Evolutionary conservation across 192 early-diverging fungal species (phyloP).

Genomic region (Coemansia sp.): DNA sequence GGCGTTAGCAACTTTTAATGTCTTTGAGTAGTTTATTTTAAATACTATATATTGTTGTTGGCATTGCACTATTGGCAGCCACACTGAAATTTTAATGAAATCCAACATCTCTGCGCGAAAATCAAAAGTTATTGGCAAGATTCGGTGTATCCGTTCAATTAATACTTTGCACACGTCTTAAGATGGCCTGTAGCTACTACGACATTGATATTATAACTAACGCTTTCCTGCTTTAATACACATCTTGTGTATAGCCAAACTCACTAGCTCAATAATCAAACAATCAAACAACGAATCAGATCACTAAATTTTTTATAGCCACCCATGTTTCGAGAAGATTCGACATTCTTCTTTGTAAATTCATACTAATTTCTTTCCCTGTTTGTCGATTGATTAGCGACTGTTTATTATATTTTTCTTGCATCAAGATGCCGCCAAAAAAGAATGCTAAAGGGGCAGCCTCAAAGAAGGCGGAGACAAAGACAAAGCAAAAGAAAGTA

Average conservation of each 20-base stretch:
- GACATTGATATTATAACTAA: background rate
- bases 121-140: too few relatives aligned
- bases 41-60: too few relatives aligned
- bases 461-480: slow-evolving; percentile 61
- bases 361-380: background rate
- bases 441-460: slow-evolving; percentile 42
- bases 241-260: background rate
- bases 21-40: too few relatives aligned
- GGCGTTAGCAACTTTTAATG: too few relatives aligned
- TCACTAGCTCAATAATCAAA: background rate
- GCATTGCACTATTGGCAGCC: background rate
- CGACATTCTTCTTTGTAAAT: background rate
- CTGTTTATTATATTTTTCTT: slow-evolving; percentile 6
- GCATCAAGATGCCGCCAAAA: slow-evolving; percentile 74
- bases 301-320: too few relatives aligned
- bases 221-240: background rate
- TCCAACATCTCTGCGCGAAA: background rate
- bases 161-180: background rate
- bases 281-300: background rate
- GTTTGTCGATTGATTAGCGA: background rate
- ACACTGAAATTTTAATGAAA: background rate
- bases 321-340: background rate
- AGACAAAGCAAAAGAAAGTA: slow-evolving; percentile 75
- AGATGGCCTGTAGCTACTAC: background rate
- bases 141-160: too few relatives aligned